Conservation (phyloP, 108 stramenopile species). For the Nitzschia inconspicua region DNA sequence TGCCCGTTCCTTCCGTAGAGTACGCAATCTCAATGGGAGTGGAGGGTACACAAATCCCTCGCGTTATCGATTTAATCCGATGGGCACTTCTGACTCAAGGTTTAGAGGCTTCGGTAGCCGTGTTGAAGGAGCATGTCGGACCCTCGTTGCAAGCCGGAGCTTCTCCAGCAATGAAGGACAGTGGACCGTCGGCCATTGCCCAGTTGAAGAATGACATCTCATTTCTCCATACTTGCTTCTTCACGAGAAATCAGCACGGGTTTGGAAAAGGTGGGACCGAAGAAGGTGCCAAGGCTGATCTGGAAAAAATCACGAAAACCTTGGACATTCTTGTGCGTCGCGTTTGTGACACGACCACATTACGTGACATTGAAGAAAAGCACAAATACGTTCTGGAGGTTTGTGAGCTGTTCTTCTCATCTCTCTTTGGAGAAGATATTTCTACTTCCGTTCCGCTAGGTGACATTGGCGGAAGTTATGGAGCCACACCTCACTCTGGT, state of each 20-base stretch:
- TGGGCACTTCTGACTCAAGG: conserved; percentile 50
- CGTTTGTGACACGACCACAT: conserved; percentile 2
- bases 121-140: conserved; percentile 6
- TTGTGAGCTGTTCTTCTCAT: conserved; percentile 66
- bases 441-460: conserved; percentile 10
- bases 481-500: neutral
- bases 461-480: conserved; percentile 13
- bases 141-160: neutral
- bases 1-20: conserved; percentile 65
- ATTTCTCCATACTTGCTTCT: conserved; percentile 28
- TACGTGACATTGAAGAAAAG: conserved; percentile 41
- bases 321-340: conserved; percentile 15
- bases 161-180: conserved; percentile 1
- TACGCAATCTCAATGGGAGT: conserved; percentile 70
- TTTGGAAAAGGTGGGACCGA: conserved; percentile 11
- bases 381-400: conserved; percentile 52
- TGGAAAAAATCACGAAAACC: conserved; percentile 12
- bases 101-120: conserved; percentile 15
- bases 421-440: conserved; percentile 65
- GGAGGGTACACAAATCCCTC: conserved; percentile 41
- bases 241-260: conserved; percentile 15
- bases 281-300: neutral
- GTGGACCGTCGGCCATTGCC: conserved; percentile 52
- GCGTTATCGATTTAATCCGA: conserved; percentile 62
- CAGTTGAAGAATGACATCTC: conserved; percentile 49